phyloP scores from a whole-genome alignment of 495 filamentous ascomycete species.

The Daldinia vernicosa region DNA sequence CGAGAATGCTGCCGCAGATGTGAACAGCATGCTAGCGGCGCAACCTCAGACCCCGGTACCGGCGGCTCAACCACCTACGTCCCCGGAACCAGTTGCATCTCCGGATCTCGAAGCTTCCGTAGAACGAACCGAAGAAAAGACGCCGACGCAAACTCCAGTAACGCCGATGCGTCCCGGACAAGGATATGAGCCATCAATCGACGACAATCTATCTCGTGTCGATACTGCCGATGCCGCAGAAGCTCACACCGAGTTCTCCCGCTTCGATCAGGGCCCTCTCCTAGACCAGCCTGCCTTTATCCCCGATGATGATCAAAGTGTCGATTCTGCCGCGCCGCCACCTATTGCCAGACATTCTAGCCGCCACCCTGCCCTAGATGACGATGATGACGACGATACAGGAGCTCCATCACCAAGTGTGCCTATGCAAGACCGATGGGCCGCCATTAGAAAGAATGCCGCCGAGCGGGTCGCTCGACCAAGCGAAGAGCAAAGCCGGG shows the following conservation, averaged over 20 bases:
- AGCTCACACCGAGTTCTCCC: slow-evolving; percentile 76
- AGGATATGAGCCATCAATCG: slow-evolving; percentile 61
- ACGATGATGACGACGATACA: slow-evolving; percentile 34
- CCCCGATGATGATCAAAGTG: slow-evolving; percentile 69
- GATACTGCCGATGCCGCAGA: slow-evolving; percentile 71
- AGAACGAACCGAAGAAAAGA: slow-evolving; percentile 48
- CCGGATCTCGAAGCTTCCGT: slow-evolving; percentile 41
- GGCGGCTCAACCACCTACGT: slow-evolving; percentile 35
- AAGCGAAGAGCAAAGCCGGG: slow-evolving; percentile 68
- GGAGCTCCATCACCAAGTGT: slow-evolving; percentile 44
- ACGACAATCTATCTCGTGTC: slow-evolving; percentile 67
- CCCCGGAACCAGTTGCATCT: slow-evolving; percentile 43
- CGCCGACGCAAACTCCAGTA: slow-evolving; percentile 43
- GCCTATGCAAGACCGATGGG: slow-evolving; percentile 80
- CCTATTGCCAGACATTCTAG: slow-evolving; percentile 51
- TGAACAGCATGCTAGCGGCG: slow-evolving; percentile 48
- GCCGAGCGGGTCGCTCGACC: slow-evolving; percentile 75
- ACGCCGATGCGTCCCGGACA: slow-evolving; percentile 35
- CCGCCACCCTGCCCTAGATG: slow-evolving; percentile 26
- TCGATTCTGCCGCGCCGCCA: slow-evolving; percentile 55
- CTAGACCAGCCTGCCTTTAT: slow-evolving; percentile 86
- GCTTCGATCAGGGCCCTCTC: slow-evolving; percentile 91
- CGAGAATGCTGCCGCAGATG: slow-evolving; percentile 55
- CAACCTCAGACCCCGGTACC: slow-evolving; percentile 33
- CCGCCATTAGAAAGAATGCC: slow-evolving; percentile 93